A percentile compares a stretch with the other conserved stretches of the same genome.
Conservation (phyloP, 768 basidiomycete species). For the Grammothele lineata region DNA sequence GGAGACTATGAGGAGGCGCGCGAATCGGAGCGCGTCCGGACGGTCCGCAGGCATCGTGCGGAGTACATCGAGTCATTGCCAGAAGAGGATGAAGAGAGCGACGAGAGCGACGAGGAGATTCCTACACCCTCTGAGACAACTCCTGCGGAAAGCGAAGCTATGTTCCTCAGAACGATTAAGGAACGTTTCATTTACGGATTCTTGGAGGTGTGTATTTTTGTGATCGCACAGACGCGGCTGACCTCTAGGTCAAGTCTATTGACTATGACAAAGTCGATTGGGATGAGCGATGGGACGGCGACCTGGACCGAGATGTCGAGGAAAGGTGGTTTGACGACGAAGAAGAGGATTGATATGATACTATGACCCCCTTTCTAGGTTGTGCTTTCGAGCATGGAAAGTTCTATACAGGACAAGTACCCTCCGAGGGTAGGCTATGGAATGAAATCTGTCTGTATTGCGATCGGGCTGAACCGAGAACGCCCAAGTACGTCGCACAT, state of each 20-base stretch:
- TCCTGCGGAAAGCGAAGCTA: slow-evolving; percentile 41
- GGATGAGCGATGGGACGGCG: slow-evolving; percentile 63
- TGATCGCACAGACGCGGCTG: no score
- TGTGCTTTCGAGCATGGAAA: no score
- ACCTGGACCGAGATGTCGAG: slow-evolving; percentile 56
- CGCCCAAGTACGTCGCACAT: no score
- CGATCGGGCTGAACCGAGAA: no score
- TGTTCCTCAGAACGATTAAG: slow-evolving; percentile 57
- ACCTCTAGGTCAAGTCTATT: slow-evolving; percentile 55
- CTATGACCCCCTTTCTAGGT: no score
- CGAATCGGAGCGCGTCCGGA: slow-evolving; percentile 56
- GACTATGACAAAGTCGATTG: slow-evolving; percentile 74
- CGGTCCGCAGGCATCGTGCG: slow-evolving; percentile 39
- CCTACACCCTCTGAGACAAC: slow-evolving; percentile 32
- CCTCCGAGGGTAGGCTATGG: no score
- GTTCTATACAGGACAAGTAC: no score
- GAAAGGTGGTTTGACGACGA: slow-evolving; percentile 76
- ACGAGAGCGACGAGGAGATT: slow-evolving; percentile 48
- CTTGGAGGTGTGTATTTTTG: slow-evolving; percentile 50
- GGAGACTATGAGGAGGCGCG: slow-evolving; percentile 77
- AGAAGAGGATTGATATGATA: slow-evolving; percentile 34
- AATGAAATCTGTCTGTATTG: no score
- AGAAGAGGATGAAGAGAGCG: slow-evolving; percentile 59
- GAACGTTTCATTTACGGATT: slow-evolving; percentile 75
- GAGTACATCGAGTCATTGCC: slow-evolving; percentile 47